Percentiles rank a stretch among this genome's conserved stretches.
Evolutionary conservation across 306 rosid species (phyloP).

Genomic region (Lotus japonicus): DNA sequence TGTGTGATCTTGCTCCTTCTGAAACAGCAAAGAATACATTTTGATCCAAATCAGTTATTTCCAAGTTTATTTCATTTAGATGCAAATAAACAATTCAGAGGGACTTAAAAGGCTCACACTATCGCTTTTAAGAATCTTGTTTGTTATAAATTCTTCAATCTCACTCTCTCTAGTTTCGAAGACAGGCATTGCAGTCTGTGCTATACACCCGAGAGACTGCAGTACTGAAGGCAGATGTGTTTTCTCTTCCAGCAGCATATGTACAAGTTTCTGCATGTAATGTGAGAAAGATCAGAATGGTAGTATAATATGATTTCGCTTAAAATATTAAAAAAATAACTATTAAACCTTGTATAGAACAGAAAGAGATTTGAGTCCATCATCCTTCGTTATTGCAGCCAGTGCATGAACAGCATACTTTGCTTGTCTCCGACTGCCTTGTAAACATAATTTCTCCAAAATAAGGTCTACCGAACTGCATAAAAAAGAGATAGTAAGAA

Average conservation of each 20-base stretch:
- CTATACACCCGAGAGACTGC: slow-evolving; percentile 95
- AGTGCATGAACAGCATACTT: slow-evolving; percentile 95
- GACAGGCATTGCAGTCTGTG: slow-evolving; percentile 93
- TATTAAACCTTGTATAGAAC: slow-evolving; percentile 83
- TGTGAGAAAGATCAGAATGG: slow-evolving; percentile 25
- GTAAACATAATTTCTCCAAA: slow-evolving; percentile 80
- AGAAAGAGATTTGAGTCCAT: slow-evolving; percentile 91
- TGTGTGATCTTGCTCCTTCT: slow-evolving; percentile 48
- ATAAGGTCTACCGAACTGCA: slow-evolving; percentile 90
- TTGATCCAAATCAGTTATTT: slow-evolving; percentile 25
- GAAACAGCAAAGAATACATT: slow-evolving; percentile 32
- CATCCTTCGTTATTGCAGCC: slow-evolving; percentile 94
- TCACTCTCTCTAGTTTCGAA: slow-evolving; percentile 92
- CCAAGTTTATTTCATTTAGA: slow-evolving; percentile 14
- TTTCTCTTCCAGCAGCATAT: slow-evolving; percentile 78
- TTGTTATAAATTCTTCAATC: slow-evolving; percentile 63
- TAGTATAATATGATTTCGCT: neutral
- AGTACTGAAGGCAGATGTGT: slow-evolving; percentile 84
- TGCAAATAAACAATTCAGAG: neutral
- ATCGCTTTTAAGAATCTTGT: slow-evolving; percentile 59
- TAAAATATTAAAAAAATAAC: slow-evolving; percentile 23
- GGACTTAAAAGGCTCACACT: slow-evolving; percentile 46
- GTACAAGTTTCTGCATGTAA: slow-evolving; percentile 79
- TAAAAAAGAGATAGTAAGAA: slow-evolving; percentile 25
- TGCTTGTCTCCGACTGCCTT: slow-evolving; percentile 94